Conservation (phyloP, 1,284 basidiomycete genomes). For the Golubevia pallescens region DNA sequence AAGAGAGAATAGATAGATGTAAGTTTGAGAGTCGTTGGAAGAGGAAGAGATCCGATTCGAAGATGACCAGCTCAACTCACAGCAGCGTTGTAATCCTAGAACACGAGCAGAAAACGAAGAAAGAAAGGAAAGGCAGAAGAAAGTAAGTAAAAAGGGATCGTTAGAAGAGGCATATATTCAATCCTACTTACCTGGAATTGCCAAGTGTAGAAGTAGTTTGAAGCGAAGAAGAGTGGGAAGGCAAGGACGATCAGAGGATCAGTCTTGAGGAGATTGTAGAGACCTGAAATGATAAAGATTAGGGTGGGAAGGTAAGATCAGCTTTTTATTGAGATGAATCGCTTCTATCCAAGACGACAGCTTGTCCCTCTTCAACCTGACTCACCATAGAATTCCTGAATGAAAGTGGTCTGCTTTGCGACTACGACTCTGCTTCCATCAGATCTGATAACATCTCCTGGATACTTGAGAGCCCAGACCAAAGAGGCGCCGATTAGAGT, state of each 20-base stretch:
- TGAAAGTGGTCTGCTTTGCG: slow-evolving; percentile 35
- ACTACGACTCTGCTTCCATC: slow-evolving; percentile 42
- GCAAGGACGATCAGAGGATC: slow-evolving; percentile 45
- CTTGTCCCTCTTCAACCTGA: neutral
- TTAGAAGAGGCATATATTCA: too few relatives aligned
- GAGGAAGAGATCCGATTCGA: too few relatives aligned
- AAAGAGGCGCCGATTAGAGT: slow-evolving; percentile 34
- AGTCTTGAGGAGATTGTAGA: slow-evolving; percentile 27
- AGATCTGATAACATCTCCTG: slow-evolving; percentile 32
- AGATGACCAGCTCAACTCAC: too few relatives aligned
- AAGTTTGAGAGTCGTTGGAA: too few relatives aligned
- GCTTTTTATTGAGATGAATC: neutral
- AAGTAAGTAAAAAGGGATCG: too few relatives aligned
- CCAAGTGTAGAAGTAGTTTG: slow-evolving; percentile 57
- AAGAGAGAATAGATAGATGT: too few relatives aligned
- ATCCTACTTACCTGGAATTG: too few relatives aligned
- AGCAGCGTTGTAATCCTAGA: neutral
- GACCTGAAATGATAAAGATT: slow-evolving; percentile 9
- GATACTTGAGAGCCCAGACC: slow-evolving; percentile 29
- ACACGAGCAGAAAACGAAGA: too few relatives aligned
- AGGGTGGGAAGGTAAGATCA: neutral
- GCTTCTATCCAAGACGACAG: neutral
- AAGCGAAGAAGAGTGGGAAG: slow-evolving; percentile 45
- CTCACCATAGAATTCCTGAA: slow-evolving; percentile 27
- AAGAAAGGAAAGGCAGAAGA: too few relatives aligned